Percentiles rank a stretch among this genome's conserved stretches.
These are phyloP conservation scores for Penicillium sp. DNA, from an alignment of 2,329 filamentous ascomycete genomes.

Conservation along the genomic window DNA sequence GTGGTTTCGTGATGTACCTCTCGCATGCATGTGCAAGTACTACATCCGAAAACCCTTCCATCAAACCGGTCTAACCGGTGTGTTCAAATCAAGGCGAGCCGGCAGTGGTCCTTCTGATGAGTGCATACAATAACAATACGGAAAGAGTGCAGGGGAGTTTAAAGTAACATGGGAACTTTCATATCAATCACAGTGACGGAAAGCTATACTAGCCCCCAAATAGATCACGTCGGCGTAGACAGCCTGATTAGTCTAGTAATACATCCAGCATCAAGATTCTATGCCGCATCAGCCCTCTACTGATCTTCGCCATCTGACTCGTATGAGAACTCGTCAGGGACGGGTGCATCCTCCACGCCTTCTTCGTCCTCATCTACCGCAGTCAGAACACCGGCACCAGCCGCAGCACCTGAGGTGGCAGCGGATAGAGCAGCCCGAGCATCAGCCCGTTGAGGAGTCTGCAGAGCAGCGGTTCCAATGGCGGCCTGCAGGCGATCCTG, in stretches of 20 bases:
- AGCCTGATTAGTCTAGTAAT: slow-evolving; percentile 39
- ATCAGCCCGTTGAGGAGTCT: slow-evolving; percentile 33
- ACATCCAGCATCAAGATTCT: slow-evolving; percentile 30
- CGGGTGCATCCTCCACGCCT: slow-evolving; percentile 47
- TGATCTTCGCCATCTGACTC: slow-evolving; percentile 44
- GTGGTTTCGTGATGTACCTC: background rate
- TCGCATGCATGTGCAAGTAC: background rate
- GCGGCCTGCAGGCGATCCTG: slow-evolving; percentile 45
- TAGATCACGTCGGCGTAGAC: slow-evolving; percentile 26
- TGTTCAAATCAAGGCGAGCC: background rate
- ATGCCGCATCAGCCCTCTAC: slow-evolving; percentile 14
- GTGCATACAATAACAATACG: background rate
- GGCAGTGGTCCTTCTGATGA: background rate
- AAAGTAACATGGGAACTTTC: slow-evolving; percentile 17
- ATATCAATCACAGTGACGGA: slow-evolving; percentile 20
- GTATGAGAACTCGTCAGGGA: slow-evolving; percentile 49
- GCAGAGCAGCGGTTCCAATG: slow-evolving; percentile 33
- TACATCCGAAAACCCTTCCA: background rate
- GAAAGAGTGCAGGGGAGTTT: background rate
- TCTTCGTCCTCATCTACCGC: slow-evolving; percentile 72
- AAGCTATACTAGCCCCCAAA: slow-evolving; percentile 15
- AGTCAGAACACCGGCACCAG: slow-evolving; percentile 76
- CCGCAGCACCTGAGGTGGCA: slow-evolving; percentile 55
- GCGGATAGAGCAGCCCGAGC: slow-evolving; percentile 23
- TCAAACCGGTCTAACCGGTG: background rate